Conservation (phyloP, 2,329 filamentous ascomycete genomes). For the Apiospora koreana region DNA sequence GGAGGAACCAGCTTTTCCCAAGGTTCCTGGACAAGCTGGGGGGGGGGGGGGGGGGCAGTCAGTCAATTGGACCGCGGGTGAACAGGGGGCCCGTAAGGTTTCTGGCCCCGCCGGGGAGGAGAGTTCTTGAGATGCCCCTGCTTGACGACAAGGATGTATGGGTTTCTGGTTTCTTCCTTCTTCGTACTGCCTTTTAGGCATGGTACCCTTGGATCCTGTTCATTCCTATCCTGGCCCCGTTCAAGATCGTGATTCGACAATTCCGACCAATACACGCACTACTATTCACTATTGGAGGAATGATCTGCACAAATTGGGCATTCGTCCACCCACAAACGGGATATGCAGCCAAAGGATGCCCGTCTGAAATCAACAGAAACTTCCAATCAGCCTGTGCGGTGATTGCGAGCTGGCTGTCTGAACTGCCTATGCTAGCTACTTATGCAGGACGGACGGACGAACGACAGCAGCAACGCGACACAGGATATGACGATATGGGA, state of each 20-base stretch:
- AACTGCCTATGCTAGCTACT: neutral
- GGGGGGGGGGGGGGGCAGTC: neutral
- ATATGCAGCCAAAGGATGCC: neutral
- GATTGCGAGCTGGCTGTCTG: neutral
- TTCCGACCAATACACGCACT: neutral
- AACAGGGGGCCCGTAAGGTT: neutral
- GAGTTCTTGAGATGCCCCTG: neutral
- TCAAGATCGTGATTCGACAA: constrained; percentile 6
- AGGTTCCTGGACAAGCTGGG: neutral
- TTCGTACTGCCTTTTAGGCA: neutral
- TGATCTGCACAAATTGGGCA: constrained; percentile 5
- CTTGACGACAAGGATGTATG: neutral
- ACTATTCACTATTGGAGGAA: neutral
- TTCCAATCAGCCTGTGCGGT: neutral
- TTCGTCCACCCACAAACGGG: constrained; percentile 7
- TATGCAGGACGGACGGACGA: neutral
- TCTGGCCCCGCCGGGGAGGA: neutral
- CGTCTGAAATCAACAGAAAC: neutral
- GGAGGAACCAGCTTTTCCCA: neutral
- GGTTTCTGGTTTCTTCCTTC: neutral
- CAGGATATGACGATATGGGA: neutral
- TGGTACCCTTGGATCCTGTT: neutral
- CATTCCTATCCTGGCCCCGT: neutral
- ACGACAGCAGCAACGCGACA: neutral
- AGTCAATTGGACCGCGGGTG: neutral